phyloP scores from a whole-genome alignment of 2,329 filamentous ascomycete species.

The Aureobasidium sp. region DNA sequence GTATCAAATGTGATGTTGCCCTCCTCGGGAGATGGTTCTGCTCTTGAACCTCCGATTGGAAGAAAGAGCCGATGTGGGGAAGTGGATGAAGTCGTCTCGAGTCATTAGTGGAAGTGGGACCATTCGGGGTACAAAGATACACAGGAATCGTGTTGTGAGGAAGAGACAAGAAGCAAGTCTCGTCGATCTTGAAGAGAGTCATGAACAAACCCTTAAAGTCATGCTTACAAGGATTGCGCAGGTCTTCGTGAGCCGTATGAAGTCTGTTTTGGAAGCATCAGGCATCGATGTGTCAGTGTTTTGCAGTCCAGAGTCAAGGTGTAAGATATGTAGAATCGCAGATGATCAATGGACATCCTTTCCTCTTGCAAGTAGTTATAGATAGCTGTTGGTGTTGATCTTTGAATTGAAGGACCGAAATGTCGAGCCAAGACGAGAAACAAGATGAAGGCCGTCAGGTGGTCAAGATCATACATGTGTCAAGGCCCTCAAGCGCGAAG shows the following conservation, averaged over 20 bases:
- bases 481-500: background rate
- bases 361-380: background rate
- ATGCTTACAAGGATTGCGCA: background rate
- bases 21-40: background rate
- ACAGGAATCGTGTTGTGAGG: background rate
- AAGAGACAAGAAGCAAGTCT: background rate
- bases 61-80: background rate
- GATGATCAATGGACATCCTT: background rate
- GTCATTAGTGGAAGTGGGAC: background rate
- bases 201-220: background rate
- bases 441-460: background rate
- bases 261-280: background rate
- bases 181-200: background rate
- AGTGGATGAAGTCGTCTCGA: background rate
- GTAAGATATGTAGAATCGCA: background rate
- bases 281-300: background rate
- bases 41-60: background rate
- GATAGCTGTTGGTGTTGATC: background rate
- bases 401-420: background rate
- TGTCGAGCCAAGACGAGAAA: background rate
- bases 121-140: background rate
- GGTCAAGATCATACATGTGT: background rate
- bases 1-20: background rate
- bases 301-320: background rate
- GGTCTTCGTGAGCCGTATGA: background rate